Evolutionary conservation across 1,284 basidiomycete species (phyloP).

Genomic region (Leccinum fallax): DNA sequence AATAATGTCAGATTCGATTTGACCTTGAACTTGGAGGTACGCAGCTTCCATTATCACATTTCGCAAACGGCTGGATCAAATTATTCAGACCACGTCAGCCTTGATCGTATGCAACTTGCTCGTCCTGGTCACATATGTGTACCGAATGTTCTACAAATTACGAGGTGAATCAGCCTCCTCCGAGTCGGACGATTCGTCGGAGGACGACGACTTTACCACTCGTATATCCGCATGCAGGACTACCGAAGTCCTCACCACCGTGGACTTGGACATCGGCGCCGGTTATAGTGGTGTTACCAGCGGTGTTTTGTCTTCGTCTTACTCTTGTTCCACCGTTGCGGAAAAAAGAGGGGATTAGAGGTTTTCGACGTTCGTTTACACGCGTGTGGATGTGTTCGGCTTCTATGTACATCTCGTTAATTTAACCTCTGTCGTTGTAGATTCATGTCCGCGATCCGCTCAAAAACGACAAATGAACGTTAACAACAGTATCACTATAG

Average conservation of each 20-base stretch:
- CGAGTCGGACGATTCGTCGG: neutral
- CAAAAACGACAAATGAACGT: neutral
- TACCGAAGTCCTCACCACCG: neutral
- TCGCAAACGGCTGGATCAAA: neutral
- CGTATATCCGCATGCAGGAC: neutral
- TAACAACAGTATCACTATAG: too few relatives aligned
- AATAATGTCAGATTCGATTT: neutral
- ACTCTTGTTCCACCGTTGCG: neutral
- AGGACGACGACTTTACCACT: neutral
- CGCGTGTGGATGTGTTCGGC: neutral
- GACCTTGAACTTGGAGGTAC: neutral
- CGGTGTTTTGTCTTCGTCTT: neutral
- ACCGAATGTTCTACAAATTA: neutral
- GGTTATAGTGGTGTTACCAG: neutral
- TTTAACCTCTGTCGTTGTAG: neutral
- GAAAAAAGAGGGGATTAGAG: neutral
- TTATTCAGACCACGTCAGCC: neutral
- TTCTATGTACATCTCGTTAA: neutral
- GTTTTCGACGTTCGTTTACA: neutral
- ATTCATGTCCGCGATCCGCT: neutral
- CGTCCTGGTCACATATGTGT: neutral
- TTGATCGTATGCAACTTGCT: neutral
- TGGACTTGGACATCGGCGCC: neutral
- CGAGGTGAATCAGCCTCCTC: neutral
- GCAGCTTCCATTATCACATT: neutral